A percentile compares a stretch with the other conserved stretches of the same genome.
These are phyloP conservation scores for Penicillium hesseltinei DNA, from an alignment of 2,329 filamentous ascomycete genomes.

Conservation along the genomic window DNA sequence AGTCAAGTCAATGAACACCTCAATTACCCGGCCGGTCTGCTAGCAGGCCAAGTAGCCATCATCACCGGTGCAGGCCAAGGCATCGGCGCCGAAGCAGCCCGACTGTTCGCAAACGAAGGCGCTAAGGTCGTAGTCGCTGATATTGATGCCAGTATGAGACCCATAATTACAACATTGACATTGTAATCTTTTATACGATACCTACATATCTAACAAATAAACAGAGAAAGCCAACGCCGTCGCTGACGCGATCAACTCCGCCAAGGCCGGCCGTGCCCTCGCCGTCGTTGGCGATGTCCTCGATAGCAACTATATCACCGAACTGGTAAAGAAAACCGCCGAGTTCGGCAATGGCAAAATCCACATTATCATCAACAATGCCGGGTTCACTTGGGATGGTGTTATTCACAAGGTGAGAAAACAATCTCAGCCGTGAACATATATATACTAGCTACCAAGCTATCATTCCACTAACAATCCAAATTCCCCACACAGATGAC, in stretches of 20 bases:
- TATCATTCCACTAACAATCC: background rate
- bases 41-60: conserved; percentile 78
- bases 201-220: conserved; percentile 3
- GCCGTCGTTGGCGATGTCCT: conserved; percentile 76
- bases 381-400: conserved; percentile 89
- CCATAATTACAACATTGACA: background rate
- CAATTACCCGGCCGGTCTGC: conserved; percentile 76
- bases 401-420: conserved; percentile 72
- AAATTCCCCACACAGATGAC: conserved; percentile 56
- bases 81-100: conserved; percentile 80
- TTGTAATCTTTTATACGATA: too few species aligned
- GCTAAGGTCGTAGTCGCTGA: conserved; percentile 81
- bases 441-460: background rate
- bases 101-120: conserved; percentile 82
- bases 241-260: conserved; percentile 66
- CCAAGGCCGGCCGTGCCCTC: conserved; percentile 63
- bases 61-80: conserved; percentile 84
- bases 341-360: conserved; percentile 85
- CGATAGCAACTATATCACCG: conserved; percentile 65
- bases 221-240: conserved; percentile 67
- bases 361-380: conserved; percentile 88
- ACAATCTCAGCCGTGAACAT: background rate
- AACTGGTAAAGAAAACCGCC: conserved; percentile 71
- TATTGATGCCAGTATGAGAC: conserved; percentile 65
- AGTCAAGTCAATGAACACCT: conserved; percentile 74